These are phyloP conservation scores for Capniomyces stellatus DNA, from an alignment of 371 early-diverging fungal genomes.

Conservation along the genomic window DNA sequence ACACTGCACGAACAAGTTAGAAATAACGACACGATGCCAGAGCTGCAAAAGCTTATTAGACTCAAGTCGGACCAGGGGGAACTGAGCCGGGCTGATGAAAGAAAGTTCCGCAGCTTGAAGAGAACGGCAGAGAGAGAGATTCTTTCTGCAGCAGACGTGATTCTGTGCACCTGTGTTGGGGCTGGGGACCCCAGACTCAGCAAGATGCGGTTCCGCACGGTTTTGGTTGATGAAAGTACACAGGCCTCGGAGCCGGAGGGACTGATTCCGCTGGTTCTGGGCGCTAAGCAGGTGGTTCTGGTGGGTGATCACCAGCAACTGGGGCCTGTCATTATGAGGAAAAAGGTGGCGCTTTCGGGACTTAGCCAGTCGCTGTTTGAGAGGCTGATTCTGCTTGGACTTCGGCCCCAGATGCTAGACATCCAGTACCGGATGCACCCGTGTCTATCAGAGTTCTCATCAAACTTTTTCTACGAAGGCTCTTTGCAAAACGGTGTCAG, in stretches of 20 bases:
- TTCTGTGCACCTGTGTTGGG: slow-evolving; percentile 94
- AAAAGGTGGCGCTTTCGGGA: slow-evolving; percentile 88
- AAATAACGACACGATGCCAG: slow-evolving; percentile 79
- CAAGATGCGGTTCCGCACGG: slow-evolving; percentile 76
- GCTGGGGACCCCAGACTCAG: slow-evolving; percentile 90
- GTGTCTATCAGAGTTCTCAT: slow-evolving; percentile 90
- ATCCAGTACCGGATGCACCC: slow-evolving; percentile 99
- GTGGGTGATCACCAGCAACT: slow-evolving; percentile 99
- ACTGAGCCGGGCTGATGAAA: slow-evolving; percentile 68
- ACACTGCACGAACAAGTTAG: slow-evolving; percentile 89
- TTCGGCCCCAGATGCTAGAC: slow-evolving; percentile 84
- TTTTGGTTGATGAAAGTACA: slow-evolving; percentile 95
- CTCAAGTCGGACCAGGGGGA: slow-evolving; percentile 77
- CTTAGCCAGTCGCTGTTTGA: slow-evolving; percentile 94
- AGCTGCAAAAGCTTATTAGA: slow-evolving; percentile 76
- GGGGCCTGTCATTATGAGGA: slow-evolving; percentile 95
- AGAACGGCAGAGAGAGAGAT: slow-evolving; percentile 77
- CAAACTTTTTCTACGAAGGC: slow-evolving; percentile 98
- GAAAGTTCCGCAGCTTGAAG: slow-evolving; percentile 58
- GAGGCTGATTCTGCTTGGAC: slow-evolving; percentile 77
- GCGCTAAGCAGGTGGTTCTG: slow-evolving; percentile 86
- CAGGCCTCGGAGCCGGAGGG: slow-evolving; percentile 96
- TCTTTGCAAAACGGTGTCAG: slow-evolving; percentile 92
- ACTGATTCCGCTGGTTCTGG: slow-evolving; percentile 90
- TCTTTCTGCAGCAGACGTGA: slow-evolving; percentile 84